Percentiles rank a stretch among this genome's conserved stretches.
phyloP scores from a whole-genome alignment of 164 flowering plant genomes.

The Pachysandra terminalis region DNA sequence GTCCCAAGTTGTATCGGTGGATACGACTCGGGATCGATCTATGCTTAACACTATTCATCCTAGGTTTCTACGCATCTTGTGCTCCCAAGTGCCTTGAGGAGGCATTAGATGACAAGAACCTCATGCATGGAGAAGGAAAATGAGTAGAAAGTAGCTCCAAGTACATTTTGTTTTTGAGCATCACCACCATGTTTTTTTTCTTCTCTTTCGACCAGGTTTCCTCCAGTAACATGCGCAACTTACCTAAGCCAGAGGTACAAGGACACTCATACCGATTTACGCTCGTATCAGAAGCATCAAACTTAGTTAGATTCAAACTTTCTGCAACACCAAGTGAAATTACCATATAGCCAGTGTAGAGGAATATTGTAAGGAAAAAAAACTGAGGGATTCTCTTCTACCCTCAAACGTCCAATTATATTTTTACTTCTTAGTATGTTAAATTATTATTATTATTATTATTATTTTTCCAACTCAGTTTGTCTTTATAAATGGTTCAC shows the following conservation, averaged over 20 bases:
- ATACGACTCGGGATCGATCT: too few species aligned
- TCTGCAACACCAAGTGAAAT: too few species aligned
- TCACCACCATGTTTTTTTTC: background rate
- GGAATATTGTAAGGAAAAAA: too few species aligned
- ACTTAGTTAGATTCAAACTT: constrained; percentile 1
- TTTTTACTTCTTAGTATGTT: too few species aligned
- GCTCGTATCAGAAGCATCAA: constrained; percentile 27
- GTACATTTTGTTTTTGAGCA: background rate
- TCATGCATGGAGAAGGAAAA: background rate
- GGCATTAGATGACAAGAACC: background rate
- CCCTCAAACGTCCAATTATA: too few species aligned
- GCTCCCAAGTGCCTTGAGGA: background rate
- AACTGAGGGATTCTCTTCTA: too few species aligned
- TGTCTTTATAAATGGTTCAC: too few species aligned
- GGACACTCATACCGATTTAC: constrained; percentile 68
- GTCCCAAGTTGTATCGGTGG: too few species aligned
- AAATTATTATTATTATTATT: too few species aligned
- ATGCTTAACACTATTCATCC: too few species aligned
- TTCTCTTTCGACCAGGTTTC: constrained; percentile 47
- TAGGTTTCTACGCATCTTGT: background rate
- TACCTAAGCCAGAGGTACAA: constrained; percentile 70
- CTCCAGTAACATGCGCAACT: constrained; percentile 61
- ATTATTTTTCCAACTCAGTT: too few species aligned
- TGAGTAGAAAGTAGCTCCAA: background rate
- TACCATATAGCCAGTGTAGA: too few species aligned